Conservation (phyloP, 2,329 filamentous ascomycete genomes). For the Metarhizium sp. region DNA sequence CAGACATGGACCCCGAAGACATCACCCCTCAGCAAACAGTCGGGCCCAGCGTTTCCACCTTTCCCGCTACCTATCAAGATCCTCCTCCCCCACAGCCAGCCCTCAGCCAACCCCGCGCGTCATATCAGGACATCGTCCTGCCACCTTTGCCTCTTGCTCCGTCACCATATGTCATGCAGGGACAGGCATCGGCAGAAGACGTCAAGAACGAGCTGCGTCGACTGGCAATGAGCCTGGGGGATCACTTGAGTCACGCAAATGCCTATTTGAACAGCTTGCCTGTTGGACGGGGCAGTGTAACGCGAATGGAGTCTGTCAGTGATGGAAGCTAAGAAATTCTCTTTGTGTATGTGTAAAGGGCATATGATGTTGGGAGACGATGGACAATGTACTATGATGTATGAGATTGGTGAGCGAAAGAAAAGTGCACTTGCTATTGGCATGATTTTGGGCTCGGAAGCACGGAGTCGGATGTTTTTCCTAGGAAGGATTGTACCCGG, state of each 20-base stretch:
- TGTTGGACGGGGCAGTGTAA: conserved; percentile 23
- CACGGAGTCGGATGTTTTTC: not conserved
- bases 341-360: not conserved
- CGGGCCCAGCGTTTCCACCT: conserved; percentile 9
- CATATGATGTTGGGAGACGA: not conserved
- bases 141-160: conserved; percentile 36
- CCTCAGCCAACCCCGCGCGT: conserved; percentile 9
- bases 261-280: conserved; percentile 33
- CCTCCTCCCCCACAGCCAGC: conserved; percentile 11
- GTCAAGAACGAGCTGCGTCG: conserved; percentile 41
- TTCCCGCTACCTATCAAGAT: conserved; percentile 7
- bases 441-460: not conserved
- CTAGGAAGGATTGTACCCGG: not conserved
- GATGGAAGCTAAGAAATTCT: conserved; percentile 2
- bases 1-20: conserved; percentile 29
- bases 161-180: conserved; percentile 43
- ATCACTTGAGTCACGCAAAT: conserved; percentile 38
- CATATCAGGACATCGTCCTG: conserved; percentile 13
- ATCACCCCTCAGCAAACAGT: conserved; percentile 22
- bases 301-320: conserved; percentile 11
- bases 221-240: conserved; percentile 38
- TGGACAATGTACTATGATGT: not conserved
- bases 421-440: not conserved
- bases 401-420: not conserved
- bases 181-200: conserved; percentile 39